Evolutionary conservation across 2,329 filamentous ascomycete genomes (phyloP).

Genomic region (Talaromyces atroroseus): DNA sequence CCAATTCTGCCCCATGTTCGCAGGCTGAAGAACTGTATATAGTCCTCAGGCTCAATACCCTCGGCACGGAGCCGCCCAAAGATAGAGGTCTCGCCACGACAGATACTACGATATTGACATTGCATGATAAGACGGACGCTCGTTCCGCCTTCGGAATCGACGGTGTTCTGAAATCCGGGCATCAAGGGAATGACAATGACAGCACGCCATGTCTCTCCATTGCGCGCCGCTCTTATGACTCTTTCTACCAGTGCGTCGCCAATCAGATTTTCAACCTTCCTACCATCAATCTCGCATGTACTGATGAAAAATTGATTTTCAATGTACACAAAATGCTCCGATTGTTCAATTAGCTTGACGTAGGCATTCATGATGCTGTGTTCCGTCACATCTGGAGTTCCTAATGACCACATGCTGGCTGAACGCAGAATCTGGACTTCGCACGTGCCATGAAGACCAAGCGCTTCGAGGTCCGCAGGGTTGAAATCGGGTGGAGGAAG

Average conservation of each 20-base stretch:
- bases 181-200: constrained; percentile 89
- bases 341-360: constrained; percentile 87
- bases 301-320: constrained; percentile 99
- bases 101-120: constrained; percentile 94
- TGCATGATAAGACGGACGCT: constrained; percentile 95
- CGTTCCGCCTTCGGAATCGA: constrained; percentile 87
- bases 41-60: constrained; percentile 88
- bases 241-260: constrained; percentile 91
- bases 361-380: constrained; percentile 96
- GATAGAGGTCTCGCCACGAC: constrained; percentile 83
- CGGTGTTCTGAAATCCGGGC: constrained; percentile 97
- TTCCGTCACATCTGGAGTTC: constrained; percentile 75
- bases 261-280: constrained; percentile 85
- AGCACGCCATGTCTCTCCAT: constrained; percentile 84
- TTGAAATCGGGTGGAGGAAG: constrained; percentile 91
- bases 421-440: constrained; percentile 95
- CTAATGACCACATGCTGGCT: constrained; percentile 84
- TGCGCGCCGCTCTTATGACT: constrained; percentile 75
- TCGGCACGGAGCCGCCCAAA: constrained; percentile 75
- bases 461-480: constrained; percentile 73
- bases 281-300: constrained; percentile 80
- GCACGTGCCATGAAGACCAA: constrained; percentile 88
- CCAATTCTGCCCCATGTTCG: constrained; percentile 90
- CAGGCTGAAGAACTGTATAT: constrained; percentile 90
- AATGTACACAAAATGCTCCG: constrained; percentile 96